phyloP scores from a whole-genome alignment of 768 basidiomycete species.

The Tephrocybe sp. region DNA sequence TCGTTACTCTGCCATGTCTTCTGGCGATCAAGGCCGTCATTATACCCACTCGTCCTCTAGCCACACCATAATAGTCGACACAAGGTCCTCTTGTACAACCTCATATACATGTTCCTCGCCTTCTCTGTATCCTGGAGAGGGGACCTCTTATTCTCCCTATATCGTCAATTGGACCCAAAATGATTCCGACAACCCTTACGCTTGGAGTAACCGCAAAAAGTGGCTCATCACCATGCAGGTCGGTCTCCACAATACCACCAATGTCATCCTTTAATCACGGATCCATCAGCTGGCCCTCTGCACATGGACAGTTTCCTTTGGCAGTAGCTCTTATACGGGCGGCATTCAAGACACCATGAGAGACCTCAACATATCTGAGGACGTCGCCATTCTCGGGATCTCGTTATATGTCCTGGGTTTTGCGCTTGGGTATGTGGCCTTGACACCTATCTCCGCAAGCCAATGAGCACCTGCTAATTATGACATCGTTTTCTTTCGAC shows the following conservation, averaged over 20 bases:
- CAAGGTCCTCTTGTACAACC: background rate
- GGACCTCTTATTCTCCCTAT: conserved; percentile 46
- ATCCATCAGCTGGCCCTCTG: conserved; percentile 39
- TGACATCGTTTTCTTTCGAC: background rate
- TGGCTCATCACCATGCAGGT: conserved; percentile 58
- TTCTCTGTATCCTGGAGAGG: conserved; percentile 39
- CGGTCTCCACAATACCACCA: background rate
- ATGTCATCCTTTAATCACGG: conserved; percentile 3
- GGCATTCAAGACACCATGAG: conserved; percentile 41
- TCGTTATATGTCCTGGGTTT: conserved; percentile 65
- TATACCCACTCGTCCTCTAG: conserved; percentile 12
- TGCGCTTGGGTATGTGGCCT: conserved; percentile 44
- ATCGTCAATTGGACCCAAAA: conserved; percentile 51
- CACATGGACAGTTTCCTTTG: conserved; percentile 59
- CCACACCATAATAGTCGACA: conserved; percentile 3
- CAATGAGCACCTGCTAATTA: background rate
- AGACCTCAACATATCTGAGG: conserved; percentile 47
- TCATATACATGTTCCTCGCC: background rate
- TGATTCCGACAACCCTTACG: conserved; percentile 55
- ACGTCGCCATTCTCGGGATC: conserved; percentile 55
- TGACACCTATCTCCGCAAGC: conserved; percentile 1
- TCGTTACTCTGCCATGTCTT: conserved; percentile 8
- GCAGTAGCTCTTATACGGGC: conserved; percentile 55
- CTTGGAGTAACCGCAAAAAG: conserved; percentile 45
- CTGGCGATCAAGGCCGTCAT: conserved; percentile 20